Conservation (phyloP, 495 filamentous ascomycete genomes). For the Xanthoparmelia taractica region DNA sequence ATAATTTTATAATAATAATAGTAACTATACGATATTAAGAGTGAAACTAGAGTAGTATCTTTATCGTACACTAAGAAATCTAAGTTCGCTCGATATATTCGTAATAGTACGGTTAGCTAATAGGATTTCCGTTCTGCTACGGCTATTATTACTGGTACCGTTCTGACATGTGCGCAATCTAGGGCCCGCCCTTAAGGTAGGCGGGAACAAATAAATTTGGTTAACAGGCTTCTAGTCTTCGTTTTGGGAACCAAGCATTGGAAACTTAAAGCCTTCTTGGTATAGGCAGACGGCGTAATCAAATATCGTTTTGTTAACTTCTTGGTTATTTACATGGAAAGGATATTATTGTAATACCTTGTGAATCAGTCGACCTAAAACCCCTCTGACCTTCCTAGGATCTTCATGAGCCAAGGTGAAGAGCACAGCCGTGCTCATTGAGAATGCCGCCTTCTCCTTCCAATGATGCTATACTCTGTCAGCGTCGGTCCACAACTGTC, state of each 20-base stretch:
- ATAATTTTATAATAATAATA: no score
- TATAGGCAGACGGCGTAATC: neutral
- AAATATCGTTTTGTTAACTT: neutral
- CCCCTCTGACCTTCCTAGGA: slow-evolving; percentile 59
- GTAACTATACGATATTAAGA: no score
- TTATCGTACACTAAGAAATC: no score
- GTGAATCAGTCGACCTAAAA: slow-evolving; percentile 47
- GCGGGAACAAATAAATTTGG: no score
- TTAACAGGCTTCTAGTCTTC: neutral
- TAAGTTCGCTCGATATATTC: no score
- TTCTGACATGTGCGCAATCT: no score
- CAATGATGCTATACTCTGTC: slow-evolving; percentile 51
- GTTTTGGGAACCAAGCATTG: neutral
- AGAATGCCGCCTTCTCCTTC: slow-evolving; percentile 68
- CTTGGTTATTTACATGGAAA: neutral
- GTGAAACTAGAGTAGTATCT: no score
- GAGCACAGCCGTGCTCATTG: slow-evolving; percentile 65
- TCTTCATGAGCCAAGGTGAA: slow-evolving; percentile 64
- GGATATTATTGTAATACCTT: slow-evolving; percentile 11
- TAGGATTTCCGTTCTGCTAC: no score
- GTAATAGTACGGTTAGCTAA: no score
- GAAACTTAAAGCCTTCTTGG: neutral
- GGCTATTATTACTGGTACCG: no score
- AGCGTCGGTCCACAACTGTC: slow-evolving; percentile 5
- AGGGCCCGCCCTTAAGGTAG: no score